Base-by-base conservation (phyloP, 495 filamentous ascomycete species). In the Oidiodendron maius region DNA sequence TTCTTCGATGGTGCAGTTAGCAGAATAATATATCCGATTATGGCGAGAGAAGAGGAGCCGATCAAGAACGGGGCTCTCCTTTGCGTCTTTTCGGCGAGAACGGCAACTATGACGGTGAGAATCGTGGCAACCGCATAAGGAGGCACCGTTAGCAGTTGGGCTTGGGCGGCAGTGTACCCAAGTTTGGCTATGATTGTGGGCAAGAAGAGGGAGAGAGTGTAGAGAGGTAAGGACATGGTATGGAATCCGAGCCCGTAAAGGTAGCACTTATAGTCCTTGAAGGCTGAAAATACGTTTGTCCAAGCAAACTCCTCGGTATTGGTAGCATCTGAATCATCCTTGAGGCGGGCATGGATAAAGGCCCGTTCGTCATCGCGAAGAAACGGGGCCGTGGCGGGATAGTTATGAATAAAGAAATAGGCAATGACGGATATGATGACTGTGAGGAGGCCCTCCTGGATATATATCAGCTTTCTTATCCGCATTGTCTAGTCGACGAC, bases 181-280 rank as follows among this genome's bases (percentile, higher is more conserved):
- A 89, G 72, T 11, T 76, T 72, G 32, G 69, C 72, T 55, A 89
- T 85, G 50, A 89, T 89, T 1, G 82, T 86, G 1, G 83, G 84
- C 13, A 55, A 57, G 48, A 95, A 95, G 12, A 94, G 70, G 4
- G 84, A 84, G 22, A 89, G 68, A 0, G 84, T 88, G 60, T 93
- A 93, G 2, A 91, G 72, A 3, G 86, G 84, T 10, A 91, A 63
- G 45, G 80, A 83, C 73, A 86, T 77, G 8, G 84, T 84, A 58
- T 89, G 82, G 54, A 88, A 89, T 0, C 74, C 78, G 0, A 89
- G 56, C 1, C 83, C 81, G 55, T 89, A 89, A 0, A 93, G 69
- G 75, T 82, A 84, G 51, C 84, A 81, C 60, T 87, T 89, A 13
- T 80, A 74, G 43, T 93, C 86, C 35, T 72, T 71, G 20, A 85